Conservation (phyloP, 805 yeast genomes). For the Zygosaccharomyces bisporus region DNA sequence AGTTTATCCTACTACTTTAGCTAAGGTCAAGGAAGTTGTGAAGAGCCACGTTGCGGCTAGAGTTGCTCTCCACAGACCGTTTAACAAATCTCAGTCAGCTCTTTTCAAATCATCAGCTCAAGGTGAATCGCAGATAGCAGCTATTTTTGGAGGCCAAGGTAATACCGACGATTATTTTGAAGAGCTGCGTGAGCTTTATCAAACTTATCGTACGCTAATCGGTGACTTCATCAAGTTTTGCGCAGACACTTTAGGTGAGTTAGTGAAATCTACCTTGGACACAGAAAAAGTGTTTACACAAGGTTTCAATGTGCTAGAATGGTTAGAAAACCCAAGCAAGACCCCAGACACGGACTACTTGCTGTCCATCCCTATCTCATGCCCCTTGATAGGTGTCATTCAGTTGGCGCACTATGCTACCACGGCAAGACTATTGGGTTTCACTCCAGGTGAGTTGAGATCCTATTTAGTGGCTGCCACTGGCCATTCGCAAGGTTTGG, state of each 20-base stretch:
- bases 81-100: constrained; percentile 50
- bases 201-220: constrained; percentile 70
- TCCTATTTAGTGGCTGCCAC: constrained; percentile 67
- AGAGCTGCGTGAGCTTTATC: constrained; percentile 83
- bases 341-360: constrained; percentile 89
- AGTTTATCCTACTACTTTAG: constrained; percentile 58
- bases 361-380: constrained; percentile 86
- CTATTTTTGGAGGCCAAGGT: constrained; percentile 99
- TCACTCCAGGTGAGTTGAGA: constrained; percentile 86
- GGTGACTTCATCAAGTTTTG: constrained; percentile 66
- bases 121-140: constrained; percentile 60
- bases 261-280: constrained; percentile 63
- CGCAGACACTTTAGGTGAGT: constrained; percentile 60
- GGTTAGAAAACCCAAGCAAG: constrained; percentile 81
- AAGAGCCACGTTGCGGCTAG: constrained; percentile 71
- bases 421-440: constrained; percentile 77
- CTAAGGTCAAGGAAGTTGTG: constrained; percentile 70
- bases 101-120: constrained; percentile 61
- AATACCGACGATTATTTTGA: constrained; percentile 96
- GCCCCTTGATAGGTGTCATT: constrained; percentile 95
- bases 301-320: constrained; percentile 81
- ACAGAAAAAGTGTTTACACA: constrained; percentile 88
- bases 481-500: constrained; percentile 89
- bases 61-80: constrained; percentile 46
- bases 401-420: constrained; percentile 92